Percentiles rank a stretch among this genome's conserved stretches.
phyloP scores from a whole-genome alignment of 2,329 filamentous ascomycete genomes.

The Corynespora cassiicola region DNA sequence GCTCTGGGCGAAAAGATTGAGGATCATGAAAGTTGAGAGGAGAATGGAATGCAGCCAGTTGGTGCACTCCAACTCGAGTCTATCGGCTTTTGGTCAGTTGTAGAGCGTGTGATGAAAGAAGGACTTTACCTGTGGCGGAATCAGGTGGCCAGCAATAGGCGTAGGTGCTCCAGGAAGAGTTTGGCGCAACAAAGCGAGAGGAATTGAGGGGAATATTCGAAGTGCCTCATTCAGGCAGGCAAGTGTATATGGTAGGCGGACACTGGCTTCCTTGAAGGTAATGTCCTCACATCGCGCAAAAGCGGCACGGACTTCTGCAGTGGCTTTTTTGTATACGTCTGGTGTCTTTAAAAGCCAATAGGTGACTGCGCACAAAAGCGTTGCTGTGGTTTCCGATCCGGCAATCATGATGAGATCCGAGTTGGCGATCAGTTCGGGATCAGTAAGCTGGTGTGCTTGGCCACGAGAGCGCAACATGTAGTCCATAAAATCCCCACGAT shows the following conservation, averaged over 20 bases:
- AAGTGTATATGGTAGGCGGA: constrained; percentile 10
- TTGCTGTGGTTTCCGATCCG: constrained; percentile 31
- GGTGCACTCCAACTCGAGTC: constrained; percentile 19
- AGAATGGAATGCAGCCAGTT: constrained; percentile 14
- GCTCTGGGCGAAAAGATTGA: constrained; percentile 16
- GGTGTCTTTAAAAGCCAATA: constrained; percentile 20
- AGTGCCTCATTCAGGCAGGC: constrained; percentile 8
- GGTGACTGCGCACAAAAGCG: constrained; percentile 19
- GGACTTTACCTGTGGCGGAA: constrained; percentile 9
- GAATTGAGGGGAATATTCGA: constrained; percentile 14
- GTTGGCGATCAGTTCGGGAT: constrained; percentile 15
- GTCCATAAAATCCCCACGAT: constrained; percentile 16
- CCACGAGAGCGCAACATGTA: constrained; percentile 13
- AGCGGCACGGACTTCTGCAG: constrained; percentile 19
- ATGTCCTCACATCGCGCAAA: constrained; percentile 23
- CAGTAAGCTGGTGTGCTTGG: constrained; percentile 8
- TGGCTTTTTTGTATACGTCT: constrained; percentile 10
- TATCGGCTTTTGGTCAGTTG: not conserved
- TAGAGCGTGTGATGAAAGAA: not conserved
- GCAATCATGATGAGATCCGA: constrained; percentile 21
- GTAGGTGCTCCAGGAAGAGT: constrained; percentile 1
- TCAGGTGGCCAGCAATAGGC: constrained; percentile 10
- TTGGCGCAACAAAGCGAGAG: constrained; percentile 4
- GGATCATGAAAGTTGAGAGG: constrained; percentile 17
- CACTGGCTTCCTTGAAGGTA: constrained; percentile 9